phyloP scores from a whole-genome alignment of 257 asterid genomes.

The Forsythia viridissima region DNA sequence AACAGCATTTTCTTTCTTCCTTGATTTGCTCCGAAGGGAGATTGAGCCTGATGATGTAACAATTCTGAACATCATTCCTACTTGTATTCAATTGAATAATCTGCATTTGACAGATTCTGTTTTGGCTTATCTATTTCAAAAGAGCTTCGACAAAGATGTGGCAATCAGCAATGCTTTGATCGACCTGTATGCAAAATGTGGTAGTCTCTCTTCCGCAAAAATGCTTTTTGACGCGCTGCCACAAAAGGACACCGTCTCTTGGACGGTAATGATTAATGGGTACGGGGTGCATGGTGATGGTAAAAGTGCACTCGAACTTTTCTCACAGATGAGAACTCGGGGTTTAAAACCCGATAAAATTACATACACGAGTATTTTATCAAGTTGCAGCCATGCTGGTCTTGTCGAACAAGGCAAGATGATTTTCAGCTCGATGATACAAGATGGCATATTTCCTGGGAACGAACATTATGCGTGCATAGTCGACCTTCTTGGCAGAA shows the following conservation, averaged over 20 bases:
- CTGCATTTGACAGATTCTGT: conserved; percentile 38
- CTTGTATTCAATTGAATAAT: conserved; percentile 46
- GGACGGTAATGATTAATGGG: conserved; percentile 53
- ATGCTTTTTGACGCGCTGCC: conserved; percentile 42
- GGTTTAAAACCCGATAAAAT: conserved; percentile 46
- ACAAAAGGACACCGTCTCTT: conserved; percentile 51
- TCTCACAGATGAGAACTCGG: conserved; percentile 46
- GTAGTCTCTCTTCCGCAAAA: conserved; percentile 41
- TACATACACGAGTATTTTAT: conserved; percentile 42
- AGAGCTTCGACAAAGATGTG: conserved; percentile 46
- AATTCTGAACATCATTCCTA: conserved; percentile 47
- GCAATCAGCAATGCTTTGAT: conserved; percentile 46
- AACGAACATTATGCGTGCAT: conserved; percentile 57
- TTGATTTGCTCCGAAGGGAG: conserved; percentile 33
- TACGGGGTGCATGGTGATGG: conserved; percentile 63
- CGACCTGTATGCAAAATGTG: conserved; percentile 56
- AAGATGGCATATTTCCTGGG: conserved; percentile 37
- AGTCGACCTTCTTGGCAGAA: conserved; percentile 56
- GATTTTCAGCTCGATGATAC: conserved; percentile 42
- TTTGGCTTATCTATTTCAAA: conserved; percentile 35
- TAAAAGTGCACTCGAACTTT: conserved; percentile 46
- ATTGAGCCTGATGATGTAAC: conserved; percentile 52
- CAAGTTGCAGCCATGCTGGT: conserved; percentile 63
- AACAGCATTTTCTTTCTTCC: conserved; percentile 42
- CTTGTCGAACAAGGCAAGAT: conserved; percentile 43